Conservation (phyloP, 2,329 filamentous ascomycete species). For the Arthrobotrys sphaeroides region DNA sequence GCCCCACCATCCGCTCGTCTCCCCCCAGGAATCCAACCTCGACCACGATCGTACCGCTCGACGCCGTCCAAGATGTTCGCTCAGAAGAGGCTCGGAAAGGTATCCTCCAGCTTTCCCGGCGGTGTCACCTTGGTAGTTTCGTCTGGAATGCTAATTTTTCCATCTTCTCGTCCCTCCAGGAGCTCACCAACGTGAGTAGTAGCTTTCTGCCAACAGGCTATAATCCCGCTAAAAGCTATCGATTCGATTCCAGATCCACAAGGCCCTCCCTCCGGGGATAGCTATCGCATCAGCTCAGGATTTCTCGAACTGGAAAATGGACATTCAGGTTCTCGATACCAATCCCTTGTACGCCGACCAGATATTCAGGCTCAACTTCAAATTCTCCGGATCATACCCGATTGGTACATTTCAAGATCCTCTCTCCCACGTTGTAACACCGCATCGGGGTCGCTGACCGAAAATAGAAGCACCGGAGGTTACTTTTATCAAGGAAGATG, state of each 20-base stretch:
- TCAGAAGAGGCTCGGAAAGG: slow-evolving; percentile 62
- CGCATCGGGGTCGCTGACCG: slow-evolving; percentile 2
- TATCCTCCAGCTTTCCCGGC: slow-evolving; percentile 9
- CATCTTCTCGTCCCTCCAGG: slow-evolving; percentile 59
- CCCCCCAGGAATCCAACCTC: slow-evolving; percentile 2
- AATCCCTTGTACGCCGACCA: slow-evolving; percentile 88
- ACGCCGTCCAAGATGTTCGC: slow-evolving; percentile 55
- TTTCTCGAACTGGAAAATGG: slow-evolving; percentile 89
- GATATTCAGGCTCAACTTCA: slow-evolving; percentile 85
- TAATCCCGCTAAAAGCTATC: neutral
- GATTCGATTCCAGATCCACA: slow-evolving; percentile 64
- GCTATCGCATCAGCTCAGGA: slow-evolving; percentile 81
- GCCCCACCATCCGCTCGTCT: slow-evolving; percentile 25
- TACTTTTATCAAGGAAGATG: slow-evolving; percentile 75
- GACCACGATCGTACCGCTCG: slow-evolving; percentile 10
- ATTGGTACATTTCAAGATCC: slow-evolving; percentile 77
- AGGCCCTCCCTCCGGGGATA: slow-evolving; percentile 74
- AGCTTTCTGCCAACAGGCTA: neutral
- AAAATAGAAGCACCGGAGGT: slow-evolving; percentile 88
- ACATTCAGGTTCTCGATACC: slow-evolving; percentile 86
- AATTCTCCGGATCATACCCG: slow-evolving; percentile 83
- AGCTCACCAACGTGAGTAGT: slow-evolving; percentile 67
- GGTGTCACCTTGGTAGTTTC: neutral
- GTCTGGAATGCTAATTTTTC: slow-evolving; percentile 56
- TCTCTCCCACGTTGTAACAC: neutral